Base-by-base conservation (phyloP, 495 filamentous ascomycete genomes). In the Lophium mytilinum region DNA sequence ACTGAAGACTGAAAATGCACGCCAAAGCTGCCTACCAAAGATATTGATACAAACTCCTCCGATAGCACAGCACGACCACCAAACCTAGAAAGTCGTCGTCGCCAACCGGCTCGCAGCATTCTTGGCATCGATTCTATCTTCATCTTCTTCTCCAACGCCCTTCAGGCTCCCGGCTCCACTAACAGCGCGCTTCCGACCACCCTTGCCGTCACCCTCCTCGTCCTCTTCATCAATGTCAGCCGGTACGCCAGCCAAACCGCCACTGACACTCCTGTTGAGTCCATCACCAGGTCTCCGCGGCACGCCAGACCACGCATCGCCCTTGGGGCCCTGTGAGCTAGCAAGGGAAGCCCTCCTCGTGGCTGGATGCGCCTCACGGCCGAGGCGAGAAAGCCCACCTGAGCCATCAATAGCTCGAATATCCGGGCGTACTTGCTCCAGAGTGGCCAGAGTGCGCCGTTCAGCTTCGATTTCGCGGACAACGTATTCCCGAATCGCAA, bases 251-350 rank as follows among this genome's bases (percentile, higher is more conserved):
- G 74, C 69, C 39, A 89, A 80, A 63, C 82, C 85, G 37, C 87
- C 87, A 64, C 84, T 89, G 60, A 90, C 79, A 68, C 84, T 88
- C 59, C 92, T 78, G 56, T 81, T 84, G 50, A 88, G 69, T n/a
- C 80, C 85, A 65, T 90, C 89, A 15, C 79, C 84, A 64, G 79
- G 77, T 59, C 90, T 79, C 58, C 93, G 81, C 17, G 90, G 88
- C 34, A 96, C 89, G 35, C 94, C 94, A 65, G 89, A 95, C 93
- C 93, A 98, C 9, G 94, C 87, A 69, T 98, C 93, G 5, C 94
- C 93, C 72, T 90, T 90, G 12, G 93, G 91, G 1, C 94, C 94
- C 71, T 98, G 93, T 64, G 86, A 90, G 6, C 86, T 85, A 3
- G 85, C 83, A 42, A 95, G 68, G 66, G 87, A 96, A 18, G 86